Evolutionary conservation across 2,329 filamentous ascomycete species (phyloP).

Genomic region (Lachnellula willkommii): DNA sequence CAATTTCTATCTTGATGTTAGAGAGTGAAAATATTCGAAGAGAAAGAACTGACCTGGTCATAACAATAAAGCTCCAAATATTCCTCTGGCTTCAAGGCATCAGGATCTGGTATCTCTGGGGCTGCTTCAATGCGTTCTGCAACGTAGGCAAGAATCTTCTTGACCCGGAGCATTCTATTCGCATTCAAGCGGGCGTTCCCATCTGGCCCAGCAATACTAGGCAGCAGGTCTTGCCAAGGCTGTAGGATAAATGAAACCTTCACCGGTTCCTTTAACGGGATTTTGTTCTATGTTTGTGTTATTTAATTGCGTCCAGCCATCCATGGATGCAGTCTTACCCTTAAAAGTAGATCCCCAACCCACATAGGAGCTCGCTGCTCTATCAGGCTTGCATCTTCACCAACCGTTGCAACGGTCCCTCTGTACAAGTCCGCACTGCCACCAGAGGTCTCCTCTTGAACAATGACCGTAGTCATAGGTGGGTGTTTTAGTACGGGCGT

Average conservation of each 20-base stretch:
- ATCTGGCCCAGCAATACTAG: constrained; percentile 67
- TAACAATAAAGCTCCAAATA: constrained; percentile 95
- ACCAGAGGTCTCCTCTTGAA: constrained; percentile 63
- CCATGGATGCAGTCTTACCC: constrained; percentile 39
- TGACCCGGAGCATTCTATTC: constrained; percentile 91
- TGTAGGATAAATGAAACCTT: constrained; percentile 94
- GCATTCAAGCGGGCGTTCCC: constrained; percentile 88
- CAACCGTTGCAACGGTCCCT: constrained; percentile 75
- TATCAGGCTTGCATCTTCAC: constrained; percentile 72
- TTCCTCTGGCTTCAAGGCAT: constrained; percentile 73
- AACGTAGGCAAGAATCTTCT: constrained; percentile 89
- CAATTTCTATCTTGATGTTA: constrained; percentile 39
- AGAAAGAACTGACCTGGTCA: constrained; percentile 60
- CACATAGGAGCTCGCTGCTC: constrained; percentile 86
- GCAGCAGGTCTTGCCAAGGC: constrained; percentile 70
- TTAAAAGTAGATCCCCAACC: constrained; percentile 81
- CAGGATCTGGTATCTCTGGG: constrained; percentile 52
- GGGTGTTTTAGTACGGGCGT: constrained; percentile 73
- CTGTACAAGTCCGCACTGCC: constrained; percentile 82
- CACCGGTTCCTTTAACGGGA: constrained; percentile 81
- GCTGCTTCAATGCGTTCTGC: constrained; percentile 80
- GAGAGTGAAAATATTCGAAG: neutral
- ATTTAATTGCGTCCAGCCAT: constrained; percentile 1
- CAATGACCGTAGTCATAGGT: constrained; percentile 59
- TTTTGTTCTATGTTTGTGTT: constrained; percentile 57